A percentile compares a stretch with the other conserved stretches of the same genome.
Conservation (phyloP, 768 basidiomycete genomes). For the Panus rudis region DNA sequence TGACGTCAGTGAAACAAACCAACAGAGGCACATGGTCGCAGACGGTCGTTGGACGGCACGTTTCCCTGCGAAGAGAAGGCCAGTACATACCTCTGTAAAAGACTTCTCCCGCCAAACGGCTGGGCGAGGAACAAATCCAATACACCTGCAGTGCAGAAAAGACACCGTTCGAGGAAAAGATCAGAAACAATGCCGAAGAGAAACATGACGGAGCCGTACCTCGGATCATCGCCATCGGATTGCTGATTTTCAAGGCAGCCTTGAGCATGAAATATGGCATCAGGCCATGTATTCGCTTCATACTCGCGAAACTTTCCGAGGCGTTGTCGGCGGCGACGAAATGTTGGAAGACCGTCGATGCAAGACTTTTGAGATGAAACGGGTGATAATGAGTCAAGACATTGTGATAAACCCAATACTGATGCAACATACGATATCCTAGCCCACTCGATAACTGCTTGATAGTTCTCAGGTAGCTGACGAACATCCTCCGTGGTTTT, state of each 20-base stretch:
- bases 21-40: slow-evolving; percentile 3
- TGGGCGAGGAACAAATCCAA: slow-evolving; percentile 95
- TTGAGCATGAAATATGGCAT: slow-evolving; percentile 99
- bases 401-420: slow-evolving; percentile 3
- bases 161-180: background rate
- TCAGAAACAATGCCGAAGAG: background rate
- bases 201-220: slow-evolving; percentile 36
- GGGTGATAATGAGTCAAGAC: slow-evolving; percentile 5
- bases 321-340: slow-evolving; percentile 91
- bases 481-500: slow-evolving; percentile 71
- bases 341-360: slow-evolving; percentile 93
- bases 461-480: slow-evolving; percentile 76
- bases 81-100: slow-evolving; percentile 70
- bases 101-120: slow-evolving; percentile 89
- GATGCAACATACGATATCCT: slow-evolving; percentile 73
- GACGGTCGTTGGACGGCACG: no score
- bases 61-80: no score
- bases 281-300: slow-evolving; percentile 90
- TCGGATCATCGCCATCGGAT: slow-evolving; percentile 95
- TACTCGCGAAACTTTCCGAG: slow-evolving; percentile 76
- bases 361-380: slow-evolving; percentile 48
- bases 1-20: background rate
- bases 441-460: slow-evolving; percentile 93
- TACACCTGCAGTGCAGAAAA: slow-evolving; percentile 37
- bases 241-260: slow-evolving; percentile 84